Percentiles rank a stretch among this genome's conserved stretches.
Evolutionary conservation across 768 basidiomycete species (phyloP).

Genomic region (Kwoniella dejecticola): DNA sequence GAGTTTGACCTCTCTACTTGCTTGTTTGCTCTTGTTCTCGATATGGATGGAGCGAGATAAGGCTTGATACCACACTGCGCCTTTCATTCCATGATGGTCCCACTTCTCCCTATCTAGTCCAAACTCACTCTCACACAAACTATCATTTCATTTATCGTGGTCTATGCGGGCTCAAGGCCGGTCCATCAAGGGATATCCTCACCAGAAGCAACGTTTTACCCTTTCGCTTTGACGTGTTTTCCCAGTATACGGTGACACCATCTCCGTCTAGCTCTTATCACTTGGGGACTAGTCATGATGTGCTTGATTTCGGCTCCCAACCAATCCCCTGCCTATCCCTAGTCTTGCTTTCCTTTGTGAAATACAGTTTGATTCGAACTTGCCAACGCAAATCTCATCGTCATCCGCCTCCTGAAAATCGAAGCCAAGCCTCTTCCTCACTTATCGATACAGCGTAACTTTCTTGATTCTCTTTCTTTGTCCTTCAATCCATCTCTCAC

Average conservation of each 20-base stretch:
- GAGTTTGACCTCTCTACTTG: conserved; percentile 19
- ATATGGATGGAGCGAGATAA: too few relatives aligned
- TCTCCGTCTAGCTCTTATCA: neutral
- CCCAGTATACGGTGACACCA: neutral
- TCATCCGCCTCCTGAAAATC: neutral
- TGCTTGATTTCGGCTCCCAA: neutral
- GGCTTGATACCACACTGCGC: too few relatives aligned
- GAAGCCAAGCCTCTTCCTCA: neutral
- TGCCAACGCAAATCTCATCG: neutral
- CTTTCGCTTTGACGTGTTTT: conserved; percentile 2
- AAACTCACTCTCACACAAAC: neutral
- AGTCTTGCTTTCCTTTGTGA: neutral
- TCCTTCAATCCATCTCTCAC: neutral
- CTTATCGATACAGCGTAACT: neutral
- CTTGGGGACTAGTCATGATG: neutral
- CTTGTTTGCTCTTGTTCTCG: too few relatives aligned
- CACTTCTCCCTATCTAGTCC: neutral
- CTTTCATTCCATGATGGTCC: neutral
- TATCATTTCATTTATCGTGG: neutral
- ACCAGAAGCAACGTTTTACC: neutral
- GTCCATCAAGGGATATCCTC: too few relatives aligned
- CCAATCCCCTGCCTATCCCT: neutral
- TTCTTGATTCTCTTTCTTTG: neutral
- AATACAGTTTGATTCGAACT: neutral
- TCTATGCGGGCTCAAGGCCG: neutral